A percentile compares a stretch with the other conserved stretches of the same genome.
Conservation (phyloP, 306 rosid species). For the Pterocarpus santalinus region DNA sequence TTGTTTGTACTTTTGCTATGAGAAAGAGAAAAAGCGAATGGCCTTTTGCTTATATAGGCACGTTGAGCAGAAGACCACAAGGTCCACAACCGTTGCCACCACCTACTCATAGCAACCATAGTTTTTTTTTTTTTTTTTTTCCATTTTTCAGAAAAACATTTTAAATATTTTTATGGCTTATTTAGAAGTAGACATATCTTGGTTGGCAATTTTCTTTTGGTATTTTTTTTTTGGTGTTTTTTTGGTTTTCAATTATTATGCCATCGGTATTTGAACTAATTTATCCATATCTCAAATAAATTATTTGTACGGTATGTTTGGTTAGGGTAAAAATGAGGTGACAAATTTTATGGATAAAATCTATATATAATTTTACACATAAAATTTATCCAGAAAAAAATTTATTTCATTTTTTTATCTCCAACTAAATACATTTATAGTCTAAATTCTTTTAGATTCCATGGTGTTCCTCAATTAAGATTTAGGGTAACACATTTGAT, state of each 20-base stretch:
- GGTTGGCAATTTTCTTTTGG: not conserved
- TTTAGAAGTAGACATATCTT: conserved; percentile 10
- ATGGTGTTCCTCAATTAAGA: too few relatives aligned
- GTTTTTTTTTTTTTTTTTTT: not conserved
- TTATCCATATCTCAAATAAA: not conserved
- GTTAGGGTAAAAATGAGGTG: too few relatives aligned
- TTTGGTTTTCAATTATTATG: not conserved
- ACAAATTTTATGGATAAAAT: too few relatives aligned
- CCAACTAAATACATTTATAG: too few relatives aligned
- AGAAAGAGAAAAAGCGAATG: not conserved
- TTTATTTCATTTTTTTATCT: too few relatives aligned
- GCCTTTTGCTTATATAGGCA: not conserved
- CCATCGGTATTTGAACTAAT: not conserved
- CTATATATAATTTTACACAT: too few relatives aligned
- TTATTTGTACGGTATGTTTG: not conserved
- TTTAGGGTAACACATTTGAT: too few relatives aligned
- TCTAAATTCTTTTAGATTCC: too few relatives aligned
- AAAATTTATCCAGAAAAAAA: too few relatives aligned
- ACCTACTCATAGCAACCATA: conserved; percentile 6
- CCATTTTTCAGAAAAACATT: not conserved
- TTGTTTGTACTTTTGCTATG: not conserved
- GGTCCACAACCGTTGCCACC: conserved; percentile 33
- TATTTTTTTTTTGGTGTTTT: too few relatives aligned
- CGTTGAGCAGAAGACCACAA: not conserved
- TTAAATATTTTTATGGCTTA: not conserved